Evolutionary conservation across 163 green algal genomes (phyloP).

Genomic region (Prototheca stagnorum): DNA sequence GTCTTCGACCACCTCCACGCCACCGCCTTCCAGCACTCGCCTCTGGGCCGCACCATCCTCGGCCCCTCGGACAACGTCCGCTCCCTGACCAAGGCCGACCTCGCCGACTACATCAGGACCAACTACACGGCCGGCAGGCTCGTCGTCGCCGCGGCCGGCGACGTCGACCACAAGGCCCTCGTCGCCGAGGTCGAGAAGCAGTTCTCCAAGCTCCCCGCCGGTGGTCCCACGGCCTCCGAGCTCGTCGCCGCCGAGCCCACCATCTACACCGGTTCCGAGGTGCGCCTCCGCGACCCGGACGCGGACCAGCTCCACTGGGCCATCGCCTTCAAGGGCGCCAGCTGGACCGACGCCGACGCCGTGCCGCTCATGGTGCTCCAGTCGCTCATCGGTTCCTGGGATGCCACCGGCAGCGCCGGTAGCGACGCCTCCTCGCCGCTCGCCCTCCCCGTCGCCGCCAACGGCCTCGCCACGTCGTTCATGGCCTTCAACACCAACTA

Average conservation of each 20-base stretch:
- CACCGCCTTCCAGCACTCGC: conserved; percentile 90
- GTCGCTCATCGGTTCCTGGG: conserved; percentile 61
- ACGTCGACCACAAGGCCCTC: conserved; percentile 81
- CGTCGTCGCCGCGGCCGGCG: conserved; percentile 81
- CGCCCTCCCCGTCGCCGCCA: conserved; percentile 63
- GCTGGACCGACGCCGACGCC: conserved; percentile 85
- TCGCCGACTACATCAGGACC: conserved; percentile 84
- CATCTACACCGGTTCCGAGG: conserved; percentile 87
- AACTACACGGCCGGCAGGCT: conserved; percentile 92
- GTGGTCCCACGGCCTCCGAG: conserved; percentile 23
- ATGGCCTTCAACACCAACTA: conserved; percentile 99
- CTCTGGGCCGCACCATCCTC: conserved; percentile 90
- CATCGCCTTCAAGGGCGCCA: conserved; percentile 83
- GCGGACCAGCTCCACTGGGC: conserved; percentile 63
- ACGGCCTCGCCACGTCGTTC: conserved; percentile 70
- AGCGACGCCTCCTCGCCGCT: conserved; percentile 44
- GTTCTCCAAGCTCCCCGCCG: conserved; percentile 63
- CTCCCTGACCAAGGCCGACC: conserved; percentile 66
- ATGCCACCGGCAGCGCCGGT: conserved; percentile 49
- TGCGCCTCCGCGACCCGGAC: conserved; percentile 84
- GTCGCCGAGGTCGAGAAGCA: conserved; percentile 61
- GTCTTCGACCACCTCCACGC: conserved; percentile 98
- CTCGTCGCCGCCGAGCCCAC: conserved; percentile 50
- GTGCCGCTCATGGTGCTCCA: conserved; percentile 93
- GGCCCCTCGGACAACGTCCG: conserved; percentile 85